phyloP scores from a whole-genome alignment of 2,329 filamentous ascomycete genomes.

The Hawksworthiomyces lignivorus region DNA sequence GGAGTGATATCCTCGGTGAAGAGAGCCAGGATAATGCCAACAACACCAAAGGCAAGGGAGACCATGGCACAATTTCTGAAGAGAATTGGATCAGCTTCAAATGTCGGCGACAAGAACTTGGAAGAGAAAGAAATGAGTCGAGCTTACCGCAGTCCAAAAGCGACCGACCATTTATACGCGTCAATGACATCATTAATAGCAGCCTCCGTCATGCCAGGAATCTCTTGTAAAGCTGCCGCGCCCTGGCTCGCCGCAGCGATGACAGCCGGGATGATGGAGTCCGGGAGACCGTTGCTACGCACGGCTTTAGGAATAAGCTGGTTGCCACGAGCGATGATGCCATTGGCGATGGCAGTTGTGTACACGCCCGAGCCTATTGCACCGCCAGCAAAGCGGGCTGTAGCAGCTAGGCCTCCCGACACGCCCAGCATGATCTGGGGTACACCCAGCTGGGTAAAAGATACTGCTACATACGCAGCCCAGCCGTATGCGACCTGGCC shows the following conservation, averaged over 20 bases:
- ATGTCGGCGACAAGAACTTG: neutral
- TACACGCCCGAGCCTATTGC: neutral
- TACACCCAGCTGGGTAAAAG: constrained; percentile 26
- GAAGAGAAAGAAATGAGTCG: neutral
- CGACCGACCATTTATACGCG: neutral
- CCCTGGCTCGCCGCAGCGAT: neutral
- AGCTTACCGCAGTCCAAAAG: neutral
- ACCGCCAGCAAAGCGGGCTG: neutral
- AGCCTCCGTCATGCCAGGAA: neutral
- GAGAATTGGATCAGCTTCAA: no score
- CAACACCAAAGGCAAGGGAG: constrained; percentile 1
- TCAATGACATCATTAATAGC: neutral
- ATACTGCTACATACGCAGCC: constrained; percentile 14
- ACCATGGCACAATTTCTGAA: constrained; percentile 1
- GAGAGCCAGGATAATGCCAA: neutral
- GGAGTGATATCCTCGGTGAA: constrained; percentile 3
- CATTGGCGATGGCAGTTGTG: neutral
- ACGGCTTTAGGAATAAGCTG: neutral
- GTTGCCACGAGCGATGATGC: neutral
- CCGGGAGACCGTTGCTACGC: neutral
- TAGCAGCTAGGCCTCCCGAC: neutral
- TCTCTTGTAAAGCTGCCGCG: neutral
- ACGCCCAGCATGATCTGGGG: constrained; percentile 15
- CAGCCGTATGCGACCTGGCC: neutral
- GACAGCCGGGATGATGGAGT: neutral